Evolutionary conservation across 441 rosid genomes (phyloP).

Genomic region (Kokia cookei): DNA sequence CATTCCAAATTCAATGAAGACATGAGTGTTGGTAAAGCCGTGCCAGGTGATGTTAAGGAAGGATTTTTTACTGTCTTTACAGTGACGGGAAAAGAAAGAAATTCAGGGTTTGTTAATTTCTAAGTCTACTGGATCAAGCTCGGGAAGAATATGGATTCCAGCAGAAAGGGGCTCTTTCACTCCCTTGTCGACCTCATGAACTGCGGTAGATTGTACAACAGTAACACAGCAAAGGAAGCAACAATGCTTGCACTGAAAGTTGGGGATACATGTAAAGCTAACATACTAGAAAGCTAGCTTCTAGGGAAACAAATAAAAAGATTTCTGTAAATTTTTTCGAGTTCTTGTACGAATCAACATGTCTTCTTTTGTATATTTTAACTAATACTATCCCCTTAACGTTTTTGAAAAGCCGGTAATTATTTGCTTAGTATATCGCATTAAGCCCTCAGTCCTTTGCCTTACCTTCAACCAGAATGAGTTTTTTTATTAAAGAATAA

Average conservation of each 20-base stretch:
- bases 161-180: slow-evolving; percentile 26
- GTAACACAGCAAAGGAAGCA: neutral
- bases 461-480: neutral
- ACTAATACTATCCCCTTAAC: neutral
- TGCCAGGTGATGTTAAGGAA: slow-evolving; percentile 23
- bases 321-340: neutral
- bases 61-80: slow-evolving; percentile 25
- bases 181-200: slow-evolving; percentile 23
- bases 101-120: slow-evolving; percentile 21
- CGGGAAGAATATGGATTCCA: slow-evolving; percentile 32
- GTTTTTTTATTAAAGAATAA: neutral
- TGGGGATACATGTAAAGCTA: neutral
- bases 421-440: neutral
- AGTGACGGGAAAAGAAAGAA: slow-evolving; percentile 9
- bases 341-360: neutral
- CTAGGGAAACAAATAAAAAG: neutral
- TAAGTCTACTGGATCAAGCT: slow-evolving; percentile 28
- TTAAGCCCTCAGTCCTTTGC: neutral
- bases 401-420: neutral
- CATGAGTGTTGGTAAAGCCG: neutral
- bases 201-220: slow-evolving; percentile 13
- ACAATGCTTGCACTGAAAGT: neutral
- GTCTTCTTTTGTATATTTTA: neutral
- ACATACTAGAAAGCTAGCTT: neutral
- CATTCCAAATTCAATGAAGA: neutral